Evolutionary conservation across 2,329 filamentous ascomycete species (phyloP), one percentile per base, ranked within the genome.

Genomic region (Fusarium sp.): DNA sequence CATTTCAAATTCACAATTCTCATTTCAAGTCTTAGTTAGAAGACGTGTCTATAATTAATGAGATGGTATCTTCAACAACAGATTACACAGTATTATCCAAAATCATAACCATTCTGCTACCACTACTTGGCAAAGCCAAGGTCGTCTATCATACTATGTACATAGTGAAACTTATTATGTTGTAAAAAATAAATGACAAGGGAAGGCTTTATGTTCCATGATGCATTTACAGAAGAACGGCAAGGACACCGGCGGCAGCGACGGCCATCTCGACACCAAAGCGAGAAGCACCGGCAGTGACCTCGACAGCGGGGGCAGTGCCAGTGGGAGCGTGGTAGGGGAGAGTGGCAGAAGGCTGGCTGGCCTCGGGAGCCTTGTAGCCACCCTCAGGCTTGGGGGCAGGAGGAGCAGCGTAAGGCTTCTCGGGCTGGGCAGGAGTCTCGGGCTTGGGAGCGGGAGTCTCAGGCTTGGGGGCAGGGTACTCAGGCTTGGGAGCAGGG

Each of bases 221-320:
- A 62, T 48, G 47, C 63, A 62, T 72, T 76, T 79, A 79, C 65
- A 80, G 67, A 50, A 78, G 70, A 66, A 79, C 51, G 36, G 72
- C 77, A 45, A 73, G 73, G 45, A 78, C 58, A 72, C 74, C 78
- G 31, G 71, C 76, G 20, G 75, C 75, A 42, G 71, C 76, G 48
- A 73, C 75, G 45, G 72, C 71, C 50, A 74, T 58, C 63, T 73
- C 70, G 43, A 76, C 55, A 63, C 73, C 72, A 39, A 79, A 61
- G 58, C 75, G 77, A 55, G 71, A 76, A 50, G 76, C 77, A 52
- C 73, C 77, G 45, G 72, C 73, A 45, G 73, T 76, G 46, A 76
- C 69, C 55, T 61, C 50, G 23, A 70, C 58, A 41, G 71, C 67
- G 43, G 71, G 61, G 36, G 66, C 48, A 20, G 66, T 58, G 43